phyloP scores from a whole-genome alignment of 495 filamentous ascomycete genomes.

The Echria macrotheca region DNA sequence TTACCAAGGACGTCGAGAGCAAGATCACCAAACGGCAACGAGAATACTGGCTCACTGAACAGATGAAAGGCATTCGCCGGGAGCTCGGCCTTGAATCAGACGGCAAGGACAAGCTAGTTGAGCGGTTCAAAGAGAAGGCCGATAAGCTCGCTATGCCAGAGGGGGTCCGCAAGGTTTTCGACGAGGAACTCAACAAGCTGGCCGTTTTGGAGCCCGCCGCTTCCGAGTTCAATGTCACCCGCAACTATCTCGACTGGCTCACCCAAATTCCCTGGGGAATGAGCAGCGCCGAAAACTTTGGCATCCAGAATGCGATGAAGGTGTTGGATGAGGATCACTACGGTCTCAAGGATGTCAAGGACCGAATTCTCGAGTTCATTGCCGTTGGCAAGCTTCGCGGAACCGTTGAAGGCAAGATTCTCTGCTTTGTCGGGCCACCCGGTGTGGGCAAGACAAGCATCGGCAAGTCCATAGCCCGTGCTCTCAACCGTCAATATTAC shows the following conservation, averaged over 20 bases:
- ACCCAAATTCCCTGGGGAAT: constrained; percentile 98
- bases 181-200: constrained; percentile 96
- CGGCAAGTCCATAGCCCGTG: constrained; percentile 94
- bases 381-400: constrained; percentile 96
- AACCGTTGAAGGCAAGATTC: constrained; percentile 96
- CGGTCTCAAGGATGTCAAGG: constrained; percentile 96
- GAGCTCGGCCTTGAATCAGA: constrained; percentile 96
- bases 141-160: constrained; percentile 95
- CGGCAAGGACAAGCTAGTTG: constrained; percentile 95
- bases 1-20: constrained; percentile 93
- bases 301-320: constrained; percentile 79
- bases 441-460: constrained; percentile 97
- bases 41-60: constrained; percentile 98
- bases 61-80: constrained; percentile 97
- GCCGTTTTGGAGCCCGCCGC: constrained; percentile 91
- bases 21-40: constrained; percentile 98
- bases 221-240: constrained; percentile 98
- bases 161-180: constrained; percentile 91
- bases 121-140: constrained; percentile 94
- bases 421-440: constrained; percentile 95
- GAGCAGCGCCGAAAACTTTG: constrained; percentile 93
- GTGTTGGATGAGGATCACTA: constrained; percentile 97
- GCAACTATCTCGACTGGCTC: constrained; percentile 98
- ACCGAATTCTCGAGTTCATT: constrained; percentile 97
- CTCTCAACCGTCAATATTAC: constrained; percentile 93